A percentile compares a stretch with the other conserved stretches of the same genome.
Conservation (phyloP, 2,329 filamentous ascomycete genomes). For the Aureobasidium sp. region DNA sequence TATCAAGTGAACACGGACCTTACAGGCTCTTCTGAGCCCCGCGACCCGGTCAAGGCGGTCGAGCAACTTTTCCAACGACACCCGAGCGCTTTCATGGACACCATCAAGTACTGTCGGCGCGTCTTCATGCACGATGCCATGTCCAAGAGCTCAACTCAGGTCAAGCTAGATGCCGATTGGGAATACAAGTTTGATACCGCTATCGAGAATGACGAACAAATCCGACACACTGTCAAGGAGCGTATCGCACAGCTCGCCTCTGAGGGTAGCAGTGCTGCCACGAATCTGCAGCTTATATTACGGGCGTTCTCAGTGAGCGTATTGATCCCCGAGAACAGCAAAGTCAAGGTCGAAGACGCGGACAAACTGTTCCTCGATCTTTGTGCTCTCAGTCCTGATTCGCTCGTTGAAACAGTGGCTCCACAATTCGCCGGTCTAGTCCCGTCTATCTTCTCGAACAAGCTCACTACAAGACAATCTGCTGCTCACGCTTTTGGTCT, state of each 20-base stretch:
- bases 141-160: constrained; percentile 41
- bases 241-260: constrained; percentile 51
- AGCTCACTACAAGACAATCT: constrained; percentile 69
- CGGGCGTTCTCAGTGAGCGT: constrained; percentile 22
- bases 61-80: constrained; percentile 21
- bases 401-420: constrained; percentile 56
- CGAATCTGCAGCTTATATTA: constrained; percentile 21
- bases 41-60: neutral
- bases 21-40: neutral
- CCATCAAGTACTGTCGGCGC: constrained; percentile 73
- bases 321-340: constrained; percentile 2
- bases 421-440: constrained; percentile 60
- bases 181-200: constrained; percentile 79
- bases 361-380: constrained; percentile 57
- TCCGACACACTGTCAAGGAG: constrained; percentile 63
- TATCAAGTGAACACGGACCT: constrained; percentile 11
- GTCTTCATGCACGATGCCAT: constrained; percentile 67
- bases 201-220: constrained; percentile 73
- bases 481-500: constrained; percentile 81
- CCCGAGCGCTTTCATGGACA: constrained; percentile 68
- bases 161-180: constrained; percentile 82
- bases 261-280: constrained; percentile 32
- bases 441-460: constrained; percentile 74
- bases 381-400: constrained; percentile 60
- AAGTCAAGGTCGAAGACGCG: constrained; percentile 21